Percentiles rank a stretch among this genome's conserved stretches.
phyloP scores from a whole-genome alignment of 2,329 filamentous ascomycete genomes.

The Colletotrichum tanaceti region DNA sequence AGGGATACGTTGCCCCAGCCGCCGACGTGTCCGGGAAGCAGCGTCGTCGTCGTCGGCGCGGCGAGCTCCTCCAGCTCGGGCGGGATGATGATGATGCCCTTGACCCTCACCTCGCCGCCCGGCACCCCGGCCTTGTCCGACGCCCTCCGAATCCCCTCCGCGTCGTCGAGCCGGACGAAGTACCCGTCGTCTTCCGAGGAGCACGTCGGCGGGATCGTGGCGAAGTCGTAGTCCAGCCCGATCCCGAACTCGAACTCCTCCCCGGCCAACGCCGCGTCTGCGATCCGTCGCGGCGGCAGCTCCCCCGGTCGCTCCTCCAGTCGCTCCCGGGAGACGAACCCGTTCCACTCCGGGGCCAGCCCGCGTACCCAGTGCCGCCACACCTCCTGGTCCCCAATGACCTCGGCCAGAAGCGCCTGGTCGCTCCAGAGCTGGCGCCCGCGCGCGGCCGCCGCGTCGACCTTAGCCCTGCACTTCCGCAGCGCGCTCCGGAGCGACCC shows the following conservation, averaged over 20 bases:
- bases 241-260: constrained; percentile 53
- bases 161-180: constrained; percentile 49
- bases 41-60: constrained; percentile 20
- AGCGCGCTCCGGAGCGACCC: constrained; percentile 45
- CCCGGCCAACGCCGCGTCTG: constrained; percentile 46
- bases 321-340: constrained; percentile 40
- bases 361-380: constrained; percentile 50
- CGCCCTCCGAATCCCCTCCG: constrained; percentile 41
- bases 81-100: constrained; percentile 46
- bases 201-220: constrained; percentile 52
- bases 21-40: constrained; percentile 30
- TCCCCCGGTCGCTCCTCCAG: constrained; percentile 37
- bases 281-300: constrained; percentile 45
- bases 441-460: constrained; percentile 44
- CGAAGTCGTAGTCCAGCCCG: constrained; percentile 53
- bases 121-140: constrained; percentile 49
- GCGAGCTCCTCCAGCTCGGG: constrained; percentile 45
- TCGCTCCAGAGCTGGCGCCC: constrained; percentile 54
- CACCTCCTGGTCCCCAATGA: constrained; percentile 54
- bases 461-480: constrained; percentile 46
- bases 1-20: constrained; percentile 49
- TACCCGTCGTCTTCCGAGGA: constrained; percentile 52
- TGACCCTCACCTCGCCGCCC: constrained; percentile 46
- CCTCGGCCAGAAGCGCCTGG: constrained; percentile 52
- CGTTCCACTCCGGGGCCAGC: constrained; percentile 50